A percentile compares a stretch with the other conserved stretches of the same genome.
Evolutionary conservation across 805 yeast genomes (phyloP).

Genomic region (Scheffersomyces coipomensis): DNA sequence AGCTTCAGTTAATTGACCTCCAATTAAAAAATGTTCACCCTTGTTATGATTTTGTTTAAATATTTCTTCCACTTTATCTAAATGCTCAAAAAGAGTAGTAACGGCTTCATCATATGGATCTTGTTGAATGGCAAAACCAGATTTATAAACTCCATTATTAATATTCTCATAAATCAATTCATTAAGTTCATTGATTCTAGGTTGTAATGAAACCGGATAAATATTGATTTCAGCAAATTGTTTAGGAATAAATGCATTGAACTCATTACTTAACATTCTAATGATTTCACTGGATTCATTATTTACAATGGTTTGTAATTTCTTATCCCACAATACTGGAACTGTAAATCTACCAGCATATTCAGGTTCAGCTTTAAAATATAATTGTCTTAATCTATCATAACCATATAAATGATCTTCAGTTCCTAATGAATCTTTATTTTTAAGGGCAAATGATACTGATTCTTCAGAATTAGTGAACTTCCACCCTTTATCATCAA

Average conservation of each 20-base stretch:
- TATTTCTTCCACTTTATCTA: conserved; percentile 68
- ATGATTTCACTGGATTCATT: conserved; percentile 91
- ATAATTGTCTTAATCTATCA: conserved; percentile 65
- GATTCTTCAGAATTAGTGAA: conserved; percentile 52
- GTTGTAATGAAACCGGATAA: conserved; percentile 56
- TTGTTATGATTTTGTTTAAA: conserved; percentile 45
- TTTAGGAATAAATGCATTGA: conserved; percentile 53
- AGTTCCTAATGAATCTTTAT: conserved; percentile 46
- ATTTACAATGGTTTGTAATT: conserved; percentile 78
- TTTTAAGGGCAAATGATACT: conserved; percentile 24
- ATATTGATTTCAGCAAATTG: conserved; percentile 53
- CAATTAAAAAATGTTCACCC: conserved; percentile 45
- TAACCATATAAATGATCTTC: conserved; percentile 51
- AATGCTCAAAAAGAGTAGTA: conserved; percentile 55
- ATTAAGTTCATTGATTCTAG: conserved; percentile 73
- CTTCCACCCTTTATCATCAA: conserved; percentile 90
- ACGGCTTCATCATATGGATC: conserved; percentile 77
- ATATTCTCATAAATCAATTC: conserved; percentile 80
- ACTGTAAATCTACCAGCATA: conserved; percentile 87
- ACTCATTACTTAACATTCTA: conserved; percentile 76
- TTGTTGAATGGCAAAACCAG: conserved; percentile 86
- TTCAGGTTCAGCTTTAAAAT: conserved; percentile 70
- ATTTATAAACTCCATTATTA: conserved; percentile 90
- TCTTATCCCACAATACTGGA: conserved; percentile 90
- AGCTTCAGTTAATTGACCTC: conserved; percentile 78